Evolutionary conservation across 768 basidiomycete genomes (phyloP), one percentile per base, ranked within the genome.

Genomic region (Rhodotorula sphaerocarpa): DNA sequence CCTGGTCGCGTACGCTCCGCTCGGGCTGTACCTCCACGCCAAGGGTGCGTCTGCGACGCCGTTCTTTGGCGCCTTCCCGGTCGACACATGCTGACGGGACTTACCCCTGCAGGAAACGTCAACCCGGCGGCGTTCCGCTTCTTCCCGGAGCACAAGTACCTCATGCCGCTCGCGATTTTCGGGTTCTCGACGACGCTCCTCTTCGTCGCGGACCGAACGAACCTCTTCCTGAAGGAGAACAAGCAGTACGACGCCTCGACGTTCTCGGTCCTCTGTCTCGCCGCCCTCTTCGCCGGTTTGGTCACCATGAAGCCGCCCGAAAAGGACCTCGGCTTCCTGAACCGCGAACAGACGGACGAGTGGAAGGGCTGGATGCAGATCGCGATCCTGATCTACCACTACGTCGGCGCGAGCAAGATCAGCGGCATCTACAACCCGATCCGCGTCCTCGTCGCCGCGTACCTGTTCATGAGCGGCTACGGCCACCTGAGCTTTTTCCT

Each of bases 291-390:
- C 14, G 75, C 79, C 25, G 90, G 90, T 7, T 70, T 89, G 50
- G 75, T 74, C 15, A 87, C 84, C 2, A 75, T 88, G 66, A 84
- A 83, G 72, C 80, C 80, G 23, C 88, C 88, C 67, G 70, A 73
- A 45, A 88, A 86, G 71, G 89, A 95, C 72, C 76, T 86, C 55
- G 90, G 90, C 0, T 88, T 91, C 75, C 77, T 95, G 70, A 92
- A 90, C 71, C 81, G 90, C 60, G 88, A 91, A 53, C 89, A 93
- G 75, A 93, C 90, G 2, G 89, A 95, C 69, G 90, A 95, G 76
- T 95, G 90, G 90, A 93, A 93, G 75, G 90, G 90, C 5, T 95
- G 90, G 90, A 95, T 95, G 90, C 90, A 95, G 79, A 80, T 91
- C 70, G 83, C 81, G 23, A 89, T 95, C 67, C 80, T 95, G n/a